Conservation (phyloP, 2,329 filamentous ascomycete species). For the Bertia moriformis region DNA sequence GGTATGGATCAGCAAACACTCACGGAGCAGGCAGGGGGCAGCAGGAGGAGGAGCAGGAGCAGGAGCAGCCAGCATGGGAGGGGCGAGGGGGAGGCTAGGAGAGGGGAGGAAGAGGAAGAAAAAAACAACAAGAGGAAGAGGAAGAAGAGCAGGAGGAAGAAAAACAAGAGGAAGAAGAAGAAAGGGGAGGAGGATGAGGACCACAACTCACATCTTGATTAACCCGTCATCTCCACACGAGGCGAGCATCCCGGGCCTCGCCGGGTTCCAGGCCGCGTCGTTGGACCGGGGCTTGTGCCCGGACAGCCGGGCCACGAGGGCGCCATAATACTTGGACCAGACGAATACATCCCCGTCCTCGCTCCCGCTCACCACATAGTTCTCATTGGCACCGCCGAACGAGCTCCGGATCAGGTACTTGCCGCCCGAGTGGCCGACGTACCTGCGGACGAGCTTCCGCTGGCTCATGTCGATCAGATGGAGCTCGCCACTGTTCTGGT, state of each 20-base stretch:
- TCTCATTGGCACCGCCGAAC: conserved; percentile 83
- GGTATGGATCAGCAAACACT: no score
- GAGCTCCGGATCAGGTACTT: conserved; percentile 66
- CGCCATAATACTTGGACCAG: conserved; percentile 76
- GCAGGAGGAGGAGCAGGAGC: no score
- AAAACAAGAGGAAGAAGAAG: no score
- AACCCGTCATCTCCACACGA: conserved; percentile 78
- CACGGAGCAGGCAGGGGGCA: no score
- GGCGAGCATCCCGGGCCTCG: conserved; percentile 69
- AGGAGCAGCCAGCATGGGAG: no score
- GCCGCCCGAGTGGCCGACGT: conserved; percentile 60
- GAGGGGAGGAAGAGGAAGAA: no score
- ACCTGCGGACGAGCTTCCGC: conserved; percentile 58
- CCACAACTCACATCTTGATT: conserved; percentile 63
- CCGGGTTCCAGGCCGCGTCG: conserved; percentile 77
- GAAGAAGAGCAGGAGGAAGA: no score
- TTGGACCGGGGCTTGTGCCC: conserved; percentile 72
- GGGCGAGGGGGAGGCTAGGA: no score
- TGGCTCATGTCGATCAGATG: conserved; percentile 66
- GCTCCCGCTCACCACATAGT: conserved; percentile 81
- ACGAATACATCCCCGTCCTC: conserved; percentile 70
- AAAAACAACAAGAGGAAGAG: no score
- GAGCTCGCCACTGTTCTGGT: conserved; percentile 63
- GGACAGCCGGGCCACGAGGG: conserved; percentile 59
- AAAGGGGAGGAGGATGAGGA: conserved; percentile 1